Evolutionary conservation across 768 basidiomycete species (phyloP).

Genomic region (Termitomyces heimii): DNA sequence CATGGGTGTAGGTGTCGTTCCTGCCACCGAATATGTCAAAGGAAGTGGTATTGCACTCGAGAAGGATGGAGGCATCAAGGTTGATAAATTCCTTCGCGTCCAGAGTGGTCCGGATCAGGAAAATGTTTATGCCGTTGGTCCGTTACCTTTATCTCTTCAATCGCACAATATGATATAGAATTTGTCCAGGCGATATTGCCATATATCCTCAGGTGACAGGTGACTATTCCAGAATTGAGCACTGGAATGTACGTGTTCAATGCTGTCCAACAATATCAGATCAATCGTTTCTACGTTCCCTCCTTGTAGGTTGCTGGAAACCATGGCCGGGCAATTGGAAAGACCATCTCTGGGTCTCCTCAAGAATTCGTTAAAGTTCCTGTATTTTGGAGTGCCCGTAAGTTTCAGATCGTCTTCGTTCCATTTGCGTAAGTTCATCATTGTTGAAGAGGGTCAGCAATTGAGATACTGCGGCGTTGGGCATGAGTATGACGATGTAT

Average conservation of each 20-base stretch:
- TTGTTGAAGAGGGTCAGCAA: conserved; percentile 66
- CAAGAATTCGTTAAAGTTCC: conserved; percentile 78
- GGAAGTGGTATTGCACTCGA: conserved; percentile 65
- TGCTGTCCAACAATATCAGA: not conserved
- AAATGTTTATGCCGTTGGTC: conserved; percentile 69
- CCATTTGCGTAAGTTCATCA: not conserved
- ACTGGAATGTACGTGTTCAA: conserved; percentile 70
- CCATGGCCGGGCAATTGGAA: conserved; percentile 79
- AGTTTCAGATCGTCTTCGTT: conserved; percentile 19
- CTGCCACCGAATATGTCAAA: conserved; percentile 76
- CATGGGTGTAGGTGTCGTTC: conserved; percentile 83
- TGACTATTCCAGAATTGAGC: conserved; percentile 63
- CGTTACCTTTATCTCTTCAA: conserved; percentile 7
- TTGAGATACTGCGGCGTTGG: conserved; percentile 81
- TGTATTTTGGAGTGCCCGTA: conserved; percentile 88
- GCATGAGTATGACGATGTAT: conserved; percentile 65
- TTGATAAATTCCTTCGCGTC: conserved; percentile 70
- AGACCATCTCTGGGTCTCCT: conserved; percentile 59
- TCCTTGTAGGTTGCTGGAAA: conserved; percentile 67
- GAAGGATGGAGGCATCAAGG: conserved; percentile 70
- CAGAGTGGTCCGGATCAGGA: conserved; percentile 31
- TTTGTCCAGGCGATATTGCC: conserved; percentile 67
- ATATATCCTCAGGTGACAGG: conserved; percentile 63
- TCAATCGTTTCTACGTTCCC: not conserved
- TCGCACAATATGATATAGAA: not conserved